Conservation (phyloP, 345 rosid species). For the Arabidopsis arenosa region DNA sequence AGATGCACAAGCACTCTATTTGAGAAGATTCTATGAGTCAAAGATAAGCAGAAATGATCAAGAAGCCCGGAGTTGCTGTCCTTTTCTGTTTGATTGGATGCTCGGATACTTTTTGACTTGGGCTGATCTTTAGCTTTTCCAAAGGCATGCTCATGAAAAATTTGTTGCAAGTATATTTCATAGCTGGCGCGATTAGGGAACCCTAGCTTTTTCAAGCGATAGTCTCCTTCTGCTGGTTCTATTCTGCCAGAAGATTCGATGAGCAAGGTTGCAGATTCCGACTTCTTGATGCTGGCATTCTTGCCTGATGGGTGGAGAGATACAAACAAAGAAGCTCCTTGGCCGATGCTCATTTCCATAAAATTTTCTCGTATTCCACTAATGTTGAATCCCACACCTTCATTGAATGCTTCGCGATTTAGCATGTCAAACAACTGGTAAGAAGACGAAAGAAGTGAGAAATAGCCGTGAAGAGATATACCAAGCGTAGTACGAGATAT, state of each 20-base stretch:
- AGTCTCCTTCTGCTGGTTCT: constrained; percentile 46
- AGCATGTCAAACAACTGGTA: constrained; percentile 83
- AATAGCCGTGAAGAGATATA: constrained; percentile 19
- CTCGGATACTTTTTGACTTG: constrained; percentile 48
- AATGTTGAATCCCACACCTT: constrained; percentile 74
- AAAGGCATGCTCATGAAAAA: constrained; percentile 73
- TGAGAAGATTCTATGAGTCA: constrained; percentile 86
- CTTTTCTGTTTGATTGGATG: constrained; percentile 56
- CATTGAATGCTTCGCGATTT: constrained; percentile 76
- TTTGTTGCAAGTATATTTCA: constrained; percentile 84
- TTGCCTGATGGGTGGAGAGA: constrained; percentile 66
- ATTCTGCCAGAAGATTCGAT: constrained; percentile 56
- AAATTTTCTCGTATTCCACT: constrained; percentile 85
- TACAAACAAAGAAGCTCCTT: constrained; percentile 73
- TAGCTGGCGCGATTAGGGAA: constrained; percentile 64
- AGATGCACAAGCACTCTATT: constrained; percentile 72
- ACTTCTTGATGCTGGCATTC: constrained; percentile 42
- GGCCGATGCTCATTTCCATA: constrained; percentile 73
- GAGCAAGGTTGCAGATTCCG: constrained; percentile 49
- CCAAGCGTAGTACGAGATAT: constrained; percentile 5
- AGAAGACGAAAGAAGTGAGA: constrained; percentile 41
- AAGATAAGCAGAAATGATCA: constrained; percentile 83
- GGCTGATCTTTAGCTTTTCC: constrained; percentile 57
- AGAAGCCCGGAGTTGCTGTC: constrained; percentile 70
- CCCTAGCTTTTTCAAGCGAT: constrained; percentile 47